Evolutionary conservation across 441 rosid species (phyloP), one percentile per base, ranked within the genome.

Genomic region (Rhodomyrtus psidioides): DNA sequence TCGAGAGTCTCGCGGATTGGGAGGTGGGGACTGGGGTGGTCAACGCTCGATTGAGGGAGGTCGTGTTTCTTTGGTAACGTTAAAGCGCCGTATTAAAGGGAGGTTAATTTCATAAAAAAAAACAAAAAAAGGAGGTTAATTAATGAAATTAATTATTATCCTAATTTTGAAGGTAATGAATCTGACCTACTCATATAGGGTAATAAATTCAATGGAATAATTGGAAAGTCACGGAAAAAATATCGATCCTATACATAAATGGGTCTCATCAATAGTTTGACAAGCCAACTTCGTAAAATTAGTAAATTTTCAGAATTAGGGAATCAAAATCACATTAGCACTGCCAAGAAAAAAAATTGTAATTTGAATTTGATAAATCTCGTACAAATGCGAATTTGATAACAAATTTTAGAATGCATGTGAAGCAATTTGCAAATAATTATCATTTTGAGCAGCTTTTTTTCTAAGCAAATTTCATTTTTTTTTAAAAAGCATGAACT

Each of bases 211-310:
- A 21, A 4, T 19, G 16, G 9, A 2, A 70, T 26, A 26, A 26
- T 39, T 5, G 42, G 21, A 39, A 39, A 39, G 12, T 39, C 27
- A 1, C 7, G 24, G 16, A 65, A 0, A 65, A 65, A 9, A 19
- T 0, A 0, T 34, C 46, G 4, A 5, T 0, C 26, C 76, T 5
- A 4, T 34, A 19, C 75, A 21, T 65, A 34, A 0, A 30, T 6
- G 13, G 13, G 4, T 17, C 24, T 62, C 24, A 17, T 62, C 30
- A 4, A 9, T 62, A 17, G 7, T 62, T 62, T 2, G 44, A 62
- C 24, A 0, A 0, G 3, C 2, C 44, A 4, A 9, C 24, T 59
- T 27, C 70, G 27, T 27, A 15, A 27, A 59, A 59, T 59, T 59
- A 15, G 39, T 30, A 27, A 59, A 17, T 59, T 59, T 58, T 27